Conservation (phyloP, 306 rosid genomes). For the Quercus dentata region DNA sequence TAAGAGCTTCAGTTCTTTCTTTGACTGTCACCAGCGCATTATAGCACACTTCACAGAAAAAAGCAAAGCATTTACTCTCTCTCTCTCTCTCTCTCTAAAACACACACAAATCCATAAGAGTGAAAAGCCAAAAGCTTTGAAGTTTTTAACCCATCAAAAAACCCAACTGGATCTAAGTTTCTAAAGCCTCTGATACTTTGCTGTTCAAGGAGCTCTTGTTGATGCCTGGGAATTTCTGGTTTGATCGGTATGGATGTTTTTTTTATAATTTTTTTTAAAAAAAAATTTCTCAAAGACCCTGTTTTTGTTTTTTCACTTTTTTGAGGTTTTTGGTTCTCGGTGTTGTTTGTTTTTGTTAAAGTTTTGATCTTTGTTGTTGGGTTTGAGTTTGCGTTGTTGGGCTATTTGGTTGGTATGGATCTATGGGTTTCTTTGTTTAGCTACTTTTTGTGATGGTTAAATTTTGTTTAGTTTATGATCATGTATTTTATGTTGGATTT, state of each 20-base stretch:
- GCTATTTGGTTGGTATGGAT: slow-evolving; percentile 18
- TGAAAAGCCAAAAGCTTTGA: slow-evolving; percentile 8
- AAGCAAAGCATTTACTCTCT: slow-evolving; percentile 29
- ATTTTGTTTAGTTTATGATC: neutral
- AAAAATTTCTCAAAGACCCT: neutral
- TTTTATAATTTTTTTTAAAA: neutral
- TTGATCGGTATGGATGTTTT: slow-evolving; percentile 21
- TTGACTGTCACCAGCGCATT: slow-evolving; percentile 89
- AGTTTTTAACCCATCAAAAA: neutral
- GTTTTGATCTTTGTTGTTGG: slow-evolving; percentile 13
- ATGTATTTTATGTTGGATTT: slow-evolving; percentile 8
- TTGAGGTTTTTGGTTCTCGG: neutral
- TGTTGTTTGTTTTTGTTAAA: neutral
- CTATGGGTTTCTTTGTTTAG: slow-evolving; percentile 12
- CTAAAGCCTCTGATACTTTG: slow-evolving; percentile 14
- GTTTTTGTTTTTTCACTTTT: neutral
- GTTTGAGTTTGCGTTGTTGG: slow-evolving; percentile 33
- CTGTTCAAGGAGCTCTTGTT: slow-evolving; percentile 17
- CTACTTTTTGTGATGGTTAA: neutral
- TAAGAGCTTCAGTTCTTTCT: slow-evolving; percentile 34
- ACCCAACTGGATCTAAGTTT: slow-evolving; percentile 41
- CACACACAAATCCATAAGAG: slow-evolving; percentile 34
- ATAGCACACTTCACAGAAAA: slow-evolving; percentile 56
- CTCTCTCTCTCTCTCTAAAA: slow-evolving; percentile 15
- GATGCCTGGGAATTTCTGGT: slow-evolving; percentile 24